Base-by-base conservation (phyloP, 768 basidiomycete species). In the Termitomyces sp. region DNA sequence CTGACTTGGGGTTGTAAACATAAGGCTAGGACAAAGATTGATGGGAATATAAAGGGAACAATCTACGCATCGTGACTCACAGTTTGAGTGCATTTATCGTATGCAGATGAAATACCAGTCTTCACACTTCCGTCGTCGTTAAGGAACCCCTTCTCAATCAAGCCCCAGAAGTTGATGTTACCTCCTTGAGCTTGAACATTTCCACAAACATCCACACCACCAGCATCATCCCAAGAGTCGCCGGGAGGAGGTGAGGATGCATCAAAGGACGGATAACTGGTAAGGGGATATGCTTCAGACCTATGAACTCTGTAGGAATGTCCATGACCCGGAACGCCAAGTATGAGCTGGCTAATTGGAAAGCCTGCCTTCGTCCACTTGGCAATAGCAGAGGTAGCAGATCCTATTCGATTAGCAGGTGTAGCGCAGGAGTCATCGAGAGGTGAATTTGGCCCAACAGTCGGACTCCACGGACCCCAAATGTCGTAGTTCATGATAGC, bases 361-460 rank as follows among this genome's bases (percentile, higher is more conserved):
- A 98, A 82, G 31, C 90, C 90, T 26, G 94, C 92, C 0, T 68
- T 69, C 1, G 76, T 80, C 94, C 94, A 97, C 13, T 78, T 75
- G 6, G 75, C 66, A 37, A 97, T 80, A 5, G 90, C 88, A 26
- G 84, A 84, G 5, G 79, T 75, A 12, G 90, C 94, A 56, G 92
- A 95, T 5, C 91, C 92, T 26, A 76, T 74, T 57, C 86, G 86
- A 56, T 83, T 76, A 8, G 70, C 66, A 9, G 82, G 69, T 34
- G 83, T 64, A 0, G 85, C 82, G 66, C 95, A 98, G 1, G 81
- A 77, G 70, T 96, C 86, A 45, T 86, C 75, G n/a, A 97, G 80
- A 8, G 95, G 94, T 4, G 94, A 86, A 70, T 95, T 96, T 12
- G 95, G 88, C 2, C 94, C 95, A 46, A 85, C 77, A 55, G 84